phyloP scores from a whole-genome alignment of 2,329 filamentous ascomycete genomes.

The Stachybotrys chlorohalonatus region DNA sequence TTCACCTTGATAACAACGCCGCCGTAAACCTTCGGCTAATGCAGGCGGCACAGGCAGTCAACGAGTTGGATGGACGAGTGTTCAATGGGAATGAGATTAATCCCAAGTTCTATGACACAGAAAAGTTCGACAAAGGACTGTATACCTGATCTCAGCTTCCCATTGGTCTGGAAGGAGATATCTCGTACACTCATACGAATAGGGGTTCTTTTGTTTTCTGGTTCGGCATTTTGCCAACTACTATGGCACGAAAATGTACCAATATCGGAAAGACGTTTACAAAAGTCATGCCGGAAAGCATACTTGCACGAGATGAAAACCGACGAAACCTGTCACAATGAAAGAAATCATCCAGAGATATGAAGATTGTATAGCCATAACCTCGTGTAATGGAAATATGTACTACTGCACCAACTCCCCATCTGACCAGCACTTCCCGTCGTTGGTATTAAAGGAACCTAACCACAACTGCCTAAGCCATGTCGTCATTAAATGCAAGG shows the following conservation, averaged over 20 bases:
- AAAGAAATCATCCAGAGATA: neutral
- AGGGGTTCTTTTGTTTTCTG: too few relatives aligned
- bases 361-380: neutral
- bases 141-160: constrained; percentile 18
- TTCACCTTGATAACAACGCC: constrained; percentile 9
- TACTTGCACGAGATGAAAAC: neutral
- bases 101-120: constrained; percentile 74
- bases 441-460: too few relatives aligned
- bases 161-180: too few relatives aligned
- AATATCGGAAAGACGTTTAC: too few relatives aligned
- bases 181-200: too few relatives aligned
- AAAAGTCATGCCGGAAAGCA: too few relatives aligned
- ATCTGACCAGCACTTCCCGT: neutral
- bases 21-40: neutral
- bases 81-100: constrained; percentile 81
- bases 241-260: too few relatives aligned
- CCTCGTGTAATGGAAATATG: neutral
- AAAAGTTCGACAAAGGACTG: constrained; percentile 68
- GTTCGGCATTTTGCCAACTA: too few relatives aligned
- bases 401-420: neutral
- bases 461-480: too few relatives aligned
- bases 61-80: constrained; percentile 75
- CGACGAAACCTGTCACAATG: too few relatives aligned
- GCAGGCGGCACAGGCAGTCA: constrained; percentile 57
- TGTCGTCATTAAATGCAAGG: too few relatives aligned